Percentiles rank a stretch among this genome's conserved stretches.
phyloP scores from a whole-genome alignment of 164 flowering plant species.

The Tetracentron sinense region DNA sequence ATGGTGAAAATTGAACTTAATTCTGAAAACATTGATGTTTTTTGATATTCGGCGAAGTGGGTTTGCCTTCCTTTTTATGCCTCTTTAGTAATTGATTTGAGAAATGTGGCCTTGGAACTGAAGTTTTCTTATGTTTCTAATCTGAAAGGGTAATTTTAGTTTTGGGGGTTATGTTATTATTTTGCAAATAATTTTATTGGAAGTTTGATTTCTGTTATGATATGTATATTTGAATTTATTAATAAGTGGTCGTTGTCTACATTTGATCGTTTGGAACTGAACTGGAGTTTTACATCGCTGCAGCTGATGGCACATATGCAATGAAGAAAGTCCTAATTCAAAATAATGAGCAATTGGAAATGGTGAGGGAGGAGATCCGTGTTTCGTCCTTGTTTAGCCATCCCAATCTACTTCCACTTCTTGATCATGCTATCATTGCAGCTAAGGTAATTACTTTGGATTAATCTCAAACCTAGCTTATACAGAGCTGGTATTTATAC shows the following conservation, averaged over 20 bases:
- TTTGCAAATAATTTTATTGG: no score
- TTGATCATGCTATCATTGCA: slow-evolving; percentile 91
- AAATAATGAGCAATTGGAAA: slow-evolving; percentile 74
- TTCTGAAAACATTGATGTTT: no score
- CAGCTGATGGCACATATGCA: slow-evolving; percentile 94
- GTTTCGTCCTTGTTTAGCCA: slow-evolving; percentile 84
- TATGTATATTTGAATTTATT: no score
- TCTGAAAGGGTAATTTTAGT: no score
- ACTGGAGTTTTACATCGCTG: slow-evolving; percentile 11
- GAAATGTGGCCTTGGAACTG: no score
- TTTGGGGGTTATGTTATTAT: no score
- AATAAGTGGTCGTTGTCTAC: slow-evolving; percentile 7
- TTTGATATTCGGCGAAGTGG: no score
- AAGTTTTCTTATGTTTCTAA: no score
- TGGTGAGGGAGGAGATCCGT: slow-evolving; percentile 90
- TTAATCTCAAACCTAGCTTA: background rate
- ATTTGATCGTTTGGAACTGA: background rate
- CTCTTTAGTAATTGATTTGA: no score
- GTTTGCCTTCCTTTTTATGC: no score
- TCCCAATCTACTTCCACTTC: slow-evolving; percentile 88
- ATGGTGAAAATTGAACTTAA: no score
- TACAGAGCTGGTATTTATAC: background rate
- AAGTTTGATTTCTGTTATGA: no score
- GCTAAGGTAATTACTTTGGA: slow-evolving; percentile 52
- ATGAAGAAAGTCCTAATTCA: slow-evolving; percentile 93